phyloP scores from a whole-genome alignment of 2,329 filamentous ascomycete genomes.

The Tolypocladium tundrense region DNA sequence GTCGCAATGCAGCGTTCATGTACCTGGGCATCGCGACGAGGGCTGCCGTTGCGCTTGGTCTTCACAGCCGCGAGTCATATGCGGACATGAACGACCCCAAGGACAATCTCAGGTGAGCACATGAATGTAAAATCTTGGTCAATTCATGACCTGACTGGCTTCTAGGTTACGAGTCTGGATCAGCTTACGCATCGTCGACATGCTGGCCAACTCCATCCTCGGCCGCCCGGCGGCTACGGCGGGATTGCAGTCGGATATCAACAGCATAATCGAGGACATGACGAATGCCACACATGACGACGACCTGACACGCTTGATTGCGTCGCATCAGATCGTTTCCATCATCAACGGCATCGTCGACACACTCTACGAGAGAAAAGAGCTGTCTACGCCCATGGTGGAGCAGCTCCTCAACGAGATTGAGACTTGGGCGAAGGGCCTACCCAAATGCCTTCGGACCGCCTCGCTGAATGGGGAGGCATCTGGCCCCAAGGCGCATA shows the following conservation, averaged over 20 bases:
- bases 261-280: constrained; percentile 12
- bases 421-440: constrained; percentile 31
- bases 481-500: constrained; percentile 5
- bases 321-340: constrained; percentile 29
- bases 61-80: constrained; percentile 32
- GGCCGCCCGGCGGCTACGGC: constrained; percentile 25
- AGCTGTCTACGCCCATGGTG: constrained; percentile 18
- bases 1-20: constrained; percentile 52
- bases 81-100: constrained; percentile 8
- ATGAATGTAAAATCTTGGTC: too few species aligned
- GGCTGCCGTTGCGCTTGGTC: constrained; percentile 44
- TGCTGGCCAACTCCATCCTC: constrained; percentile 26
- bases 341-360: constrained; percentile 34
- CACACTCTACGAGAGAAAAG: constrained; percentile 28
- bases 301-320: constrained; percentile 18
- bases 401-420: constrained; percentile 30
- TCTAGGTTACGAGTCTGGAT: constrained; percentile 23
- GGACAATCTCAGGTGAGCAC: constrained; percentile 12
- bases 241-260: constrained; percentile 16
- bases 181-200: constrained; percentile 27
- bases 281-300: constrained; percentile 5
- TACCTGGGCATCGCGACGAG: constrained; percentile 50
- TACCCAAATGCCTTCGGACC: constrained; percentile 25
- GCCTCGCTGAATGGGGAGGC: constrained; percentile 8
- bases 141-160: not conserved